Evolutionary conservation across 768 basidiomycete genomes (phyloP), one percentile per base, ranked within the genome.

Genomic region (Trametes meyenii): DNA sequence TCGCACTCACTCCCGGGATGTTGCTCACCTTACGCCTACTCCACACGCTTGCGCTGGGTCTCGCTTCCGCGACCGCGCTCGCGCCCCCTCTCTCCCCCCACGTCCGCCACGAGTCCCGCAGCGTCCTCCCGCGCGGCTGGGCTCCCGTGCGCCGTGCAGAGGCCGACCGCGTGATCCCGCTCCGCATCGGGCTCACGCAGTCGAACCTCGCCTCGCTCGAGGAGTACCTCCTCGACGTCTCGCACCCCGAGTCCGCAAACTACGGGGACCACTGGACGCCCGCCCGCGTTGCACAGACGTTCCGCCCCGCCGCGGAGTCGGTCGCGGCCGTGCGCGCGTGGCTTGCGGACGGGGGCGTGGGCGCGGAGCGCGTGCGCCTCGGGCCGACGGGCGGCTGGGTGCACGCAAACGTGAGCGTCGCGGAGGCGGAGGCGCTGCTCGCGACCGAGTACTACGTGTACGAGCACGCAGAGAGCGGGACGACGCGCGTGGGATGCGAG

Each of bases 361-460:
- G 71, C 14, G 63, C 66, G 36, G 72, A 76, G 19, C 74, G 80
- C 12, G 64, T 82, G 48, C 72, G 71, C 36, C 69, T 83, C 17
- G 73, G 76, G 19, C 64, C 69, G 29, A 76, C 73, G 60, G 80
- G 77, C 55, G 77, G 77, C 0, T 84, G 83, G 82, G 63, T 84
- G 24, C 72, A 76, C 38, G 65, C 79, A 50, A 73, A 75, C 50
- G 73, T 76, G 3, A 78, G 77, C n/a, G 73, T 77, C n/a, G 65
- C 53, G 48, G 83, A 84, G 65, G 78, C 76, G 0, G 83, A 83
- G 64, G 65, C 67, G 4, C 74, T 83, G 2, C 66, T 84, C 50
- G 67, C 73, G 44, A 71, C 82, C 1, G 76, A 81, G 65, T 91
- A 89, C 68, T 74, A 83, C 61, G 71, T 86, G 35, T 91, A 85